These are phyloP conservation scores for Ustilago curta DNA, from an alignment of 1,284 basidiomycete species.

Conservation along the genomic window DNA sequence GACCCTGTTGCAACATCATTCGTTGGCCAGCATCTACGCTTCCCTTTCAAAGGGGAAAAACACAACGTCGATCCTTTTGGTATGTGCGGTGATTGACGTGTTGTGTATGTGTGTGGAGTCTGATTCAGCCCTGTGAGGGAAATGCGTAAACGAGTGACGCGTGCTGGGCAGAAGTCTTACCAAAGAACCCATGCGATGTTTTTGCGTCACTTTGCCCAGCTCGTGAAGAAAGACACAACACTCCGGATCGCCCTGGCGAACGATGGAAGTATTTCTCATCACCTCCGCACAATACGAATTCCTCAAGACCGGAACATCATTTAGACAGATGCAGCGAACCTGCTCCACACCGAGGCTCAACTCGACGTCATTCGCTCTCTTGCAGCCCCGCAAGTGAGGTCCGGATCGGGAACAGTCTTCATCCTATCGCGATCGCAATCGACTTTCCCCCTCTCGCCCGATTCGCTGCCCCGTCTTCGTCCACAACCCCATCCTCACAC, in stretches of 20 bases:
- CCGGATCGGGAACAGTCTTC: constrained; percentile 12
- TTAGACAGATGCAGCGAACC: too few species aligned
- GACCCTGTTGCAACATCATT: background rate
- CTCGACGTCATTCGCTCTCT: background rate
- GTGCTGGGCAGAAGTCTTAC: background rate
- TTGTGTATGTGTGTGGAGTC: constrained; percentile 19
- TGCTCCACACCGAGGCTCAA: too few species aligned
- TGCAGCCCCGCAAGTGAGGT: constrained; percentile 18
- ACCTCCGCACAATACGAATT: too few species aligned
- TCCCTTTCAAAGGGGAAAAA: background rate
- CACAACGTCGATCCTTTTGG: background rate
- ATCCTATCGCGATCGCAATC: constrained; percentile 4
- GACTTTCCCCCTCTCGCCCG: background rate
- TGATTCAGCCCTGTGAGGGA: constrained; percentile 20
- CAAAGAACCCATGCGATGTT: background rate
- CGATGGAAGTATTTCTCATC: too few species aligned
- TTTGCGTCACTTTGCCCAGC: too few species aligned
- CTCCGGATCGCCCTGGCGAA: too few species aligned
- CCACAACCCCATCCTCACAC: constrained; percentile 3
- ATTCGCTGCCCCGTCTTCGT: background rate
- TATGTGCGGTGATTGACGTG: constrained; percentile 10
- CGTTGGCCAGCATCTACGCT: background rate
- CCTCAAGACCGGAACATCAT: too few species aligned
- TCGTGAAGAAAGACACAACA: too few species aligned
- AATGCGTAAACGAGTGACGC: constrained; percentile 12